Conservation (phyloP, 768 basidiomycete genomes). For the Trametes sanguinea region DNA sequence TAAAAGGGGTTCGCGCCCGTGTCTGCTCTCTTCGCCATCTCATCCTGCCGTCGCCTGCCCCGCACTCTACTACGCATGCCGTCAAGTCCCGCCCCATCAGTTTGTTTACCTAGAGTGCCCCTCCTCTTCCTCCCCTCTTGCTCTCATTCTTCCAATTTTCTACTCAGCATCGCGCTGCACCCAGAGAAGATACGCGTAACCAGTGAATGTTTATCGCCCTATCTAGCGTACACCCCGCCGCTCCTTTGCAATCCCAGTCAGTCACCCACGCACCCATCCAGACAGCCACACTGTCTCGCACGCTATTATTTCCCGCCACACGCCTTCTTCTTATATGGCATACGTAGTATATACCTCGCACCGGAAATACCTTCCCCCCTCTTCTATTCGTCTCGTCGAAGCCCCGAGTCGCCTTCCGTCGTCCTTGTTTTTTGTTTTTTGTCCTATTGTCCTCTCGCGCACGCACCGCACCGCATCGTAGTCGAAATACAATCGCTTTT, state of each 20-base stretch:
- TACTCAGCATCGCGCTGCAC: not conserved
- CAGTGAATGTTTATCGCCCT: slow-evolving; percentile 20
- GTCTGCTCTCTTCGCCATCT: not conserved
- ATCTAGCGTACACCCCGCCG: slow-evolving; percentile 27
- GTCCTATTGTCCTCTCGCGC: not conserved
- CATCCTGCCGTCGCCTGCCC: slow-evolving; percentile 1
- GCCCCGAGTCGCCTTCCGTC: not conserved
- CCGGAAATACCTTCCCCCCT: slow-evolving; percentile 17
- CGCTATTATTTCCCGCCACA: not conserved
- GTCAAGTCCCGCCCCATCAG: not conserved
- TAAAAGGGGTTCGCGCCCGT: slow-evolving; percentile 24
- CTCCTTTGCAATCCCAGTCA: slow-evolving; percentile 13
- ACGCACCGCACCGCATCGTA: not conserved
- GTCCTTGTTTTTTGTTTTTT: not conserved
- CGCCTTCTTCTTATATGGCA: slow-evolving; percentile 7
- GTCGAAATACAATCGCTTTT: slow-evolving; percentile 14
- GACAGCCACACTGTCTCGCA: not conserved
- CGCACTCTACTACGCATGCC: not conserved
- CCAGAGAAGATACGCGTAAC: slow-evolving; percentile 1
- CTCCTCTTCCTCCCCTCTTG: not conserved
- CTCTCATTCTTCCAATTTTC: not conserved
- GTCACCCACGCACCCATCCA: not conserved
- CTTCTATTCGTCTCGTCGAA: not conserved
- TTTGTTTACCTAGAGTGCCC: not conserved
- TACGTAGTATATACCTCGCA: slow-evolving; percentile 23